These are phyloP conservation scores for Fraxinus dipetala DNA, from an alignment of 305 asterid genomes.

Conservation along the genomic window DNA sequence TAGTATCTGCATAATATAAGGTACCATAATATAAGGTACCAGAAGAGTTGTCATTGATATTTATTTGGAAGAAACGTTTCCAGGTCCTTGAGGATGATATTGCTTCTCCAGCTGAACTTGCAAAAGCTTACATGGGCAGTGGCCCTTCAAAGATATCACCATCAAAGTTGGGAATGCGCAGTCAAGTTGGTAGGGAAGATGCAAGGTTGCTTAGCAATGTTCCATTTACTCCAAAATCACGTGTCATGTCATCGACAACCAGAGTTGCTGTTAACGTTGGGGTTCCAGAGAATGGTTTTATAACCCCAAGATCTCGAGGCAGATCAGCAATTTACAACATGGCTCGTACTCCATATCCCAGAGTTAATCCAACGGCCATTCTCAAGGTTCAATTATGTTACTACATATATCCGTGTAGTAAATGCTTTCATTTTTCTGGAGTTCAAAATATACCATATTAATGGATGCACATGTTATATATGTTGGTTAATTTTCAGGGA, in stretches of 20 bases:
- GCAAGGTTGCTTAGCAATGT: slow-evolving; percentile 32
- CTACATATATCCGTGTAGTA: not conserved
- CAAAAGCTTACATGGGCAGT: slow-evolving; percentile 79
- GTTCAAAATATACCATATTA: slow-evolving; percentile 7
- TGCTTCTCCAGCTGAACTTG: slow-evolving; percentile 84
- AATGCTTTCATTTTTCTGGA: not conserved
- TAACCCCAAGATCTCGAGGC: slow-evolving; percentile 69
- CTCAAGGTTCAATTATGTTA: slow-evolving; percentile 33
- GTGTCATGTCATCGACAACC: slow-evolving; percentile 36
- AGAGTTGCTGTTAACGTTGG: slow-evolving; percentile 34
- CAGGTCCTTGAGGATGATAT: slow-evolving; percentile 59
- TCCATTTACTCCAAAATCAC: slow-evolving; percentile 44
- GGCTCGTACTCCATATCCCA: slow-evolving; percentile 64
- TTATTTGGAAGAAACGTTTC: slow-evolving; percentile 25
- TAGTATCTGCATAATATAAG: slow-evolving; percentile 1
- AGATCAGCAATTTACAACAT: slow-evolving; percentile 64
- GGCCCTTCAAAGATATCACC: slow-evolving; percentile 66
- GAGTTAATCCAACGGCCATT: slow-evolving; percentile 36
- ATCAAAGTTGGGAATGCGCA: slow-evolving; percentile 49
- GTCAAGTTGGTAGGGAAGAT: slow-evolving; percentile 48
- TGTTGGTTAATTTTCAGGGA: slow-evolving; percentile 46
- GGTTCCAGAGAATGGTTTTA: slow-evolving; percentile 55
- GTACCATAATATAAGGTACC: not conserved
- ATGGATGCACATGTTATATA: not conserved
- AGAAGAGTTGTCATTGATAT: slow-evolving; percentile 17